A percentile compares a stretch with the other conserved stretches of the same genome.
Evolutionary conservation across 2,329 filamentous ascomycete genomes (phyloP).

Genomic region (Sporothrix euskadiensis): DNA sequence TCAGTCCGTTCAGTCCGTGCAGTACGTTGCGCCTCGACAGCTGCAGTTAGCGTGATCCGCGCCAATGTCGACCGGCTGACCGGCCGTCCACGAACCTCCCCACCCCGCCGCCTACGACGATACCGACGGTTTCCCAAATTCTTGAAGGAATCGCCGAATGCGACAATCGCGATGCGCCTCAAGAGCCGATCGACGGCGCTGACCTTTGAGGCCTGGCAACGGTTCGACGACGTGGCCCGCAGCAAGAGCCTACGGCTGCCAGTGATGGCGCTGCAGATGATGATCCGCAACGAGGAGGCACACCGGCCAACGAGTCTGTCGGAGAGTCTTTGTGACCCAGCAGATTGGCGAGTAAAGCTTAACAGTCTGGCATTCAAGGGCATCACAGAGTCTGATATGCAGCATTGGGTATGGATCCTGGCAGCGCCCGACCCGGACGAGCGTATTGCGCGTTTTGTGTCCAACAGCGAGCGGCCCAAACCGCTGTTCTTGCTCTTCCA

Average conservation of each 20-base stretch:
- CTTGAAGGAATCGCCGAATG: constrained; percentile 32
- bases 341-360: constrained; percentile 39
- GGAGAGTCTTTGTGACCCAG: constrained; percentile 32
- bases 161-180: constrained; percentile 30
- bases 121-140: constrained; percentile 28
- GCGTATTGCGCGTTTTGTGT: constrained; percentile 42
- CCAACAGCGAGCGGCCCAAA: constrained; percentile 38
- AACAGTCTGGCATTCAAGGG: constrained; percentile 40
- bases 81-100: neutral
- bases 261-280: constrained; percentile 36
- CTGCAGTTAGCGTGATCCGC: constrained; percentile 3
- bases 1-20: too few relatives aligned
- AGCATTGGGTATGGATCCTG: constrained; percentile 48
- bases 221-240: constrained; percentile 31
- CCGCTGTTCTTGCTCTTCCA: constrained; percentile 45
- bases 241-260: constrained; percentile 35
- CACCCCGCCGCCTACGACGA: neutral
- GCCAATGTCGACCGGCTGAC: constrained; percentile 4
- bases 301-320: constrained; percentile 32
- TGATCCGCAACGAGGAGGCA: constrained; percentile 34
- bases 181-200: constrained; percentile 27
- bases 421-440: constrained; percentile 40
- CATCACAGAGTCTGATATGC: constrained; percentile 40
- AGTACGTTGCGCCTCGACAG: neutral
- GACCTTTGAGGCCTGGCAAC: constrained; percentile 30